Percentiles rank a stretch among this genome's conserved stretches.
Evolutionary conservation across 805 yeast species (phyloP).

Genomic region (Ogataea ganodermae): DNA sequence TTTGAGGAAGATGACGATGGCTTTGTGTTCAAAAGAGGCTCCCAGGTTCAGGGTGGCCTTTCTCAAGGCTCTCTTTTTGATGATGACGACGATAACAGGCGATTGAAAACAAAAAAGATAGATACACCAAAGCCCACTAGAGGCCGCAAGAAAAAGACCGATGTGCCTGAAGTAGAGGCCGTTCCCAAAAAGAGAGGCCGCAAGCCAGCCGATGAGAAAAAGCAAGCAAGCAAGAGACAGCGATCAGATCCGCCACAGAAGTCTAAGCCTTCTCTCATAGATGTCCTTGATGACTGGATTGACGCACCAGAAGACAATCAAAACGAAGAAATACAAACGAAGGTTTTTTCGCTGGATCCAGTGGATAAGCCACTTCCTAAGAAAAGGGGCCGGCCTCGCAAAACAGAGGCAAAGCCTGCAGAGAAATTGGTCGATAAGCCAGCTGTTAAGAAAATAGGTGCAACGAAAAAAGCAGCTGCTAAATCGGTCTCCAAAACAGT

Average conservation of each 20-base stretch:
- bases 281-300: slow-evolving; percentile 4
- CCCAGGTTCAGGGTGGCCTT: slow-evolving; percentile 13
- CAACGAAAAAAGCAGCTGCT: neutral
- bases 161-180: neutral
- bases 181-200: slow-evolving; percentile 1
- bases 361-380: neutral
- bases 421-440: neutral
- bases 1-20: slow-evolving; percentile 26
- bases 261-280: slow-evolving; percentile 6
- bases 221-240: neutral
- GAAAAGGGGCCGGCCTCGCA: slow-evolving; percentile 5
- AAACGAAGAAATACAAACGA: neutral
- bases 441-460: neutral
- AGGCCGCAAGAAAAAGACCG: slow-evolving; percentile 1
- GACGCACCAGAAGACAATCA: neutral
- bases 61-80: slow-evolving; percentile 3
- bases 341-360: slow-evolving; percentile 10
- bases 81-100: neutral
- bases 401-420: neutral
- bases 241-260: neutral
- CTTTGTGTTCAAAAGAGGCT: slow-evolving; percentile 24
- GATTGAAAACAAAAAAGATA: neutral
- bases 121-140: neutral
- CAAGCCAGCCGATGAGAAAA: neutral
- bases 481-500: neutral